Evolutionary conservation across 139 green algal genomes (phyloP).

Genomic region (Zygnema cylindricum): DNA sequence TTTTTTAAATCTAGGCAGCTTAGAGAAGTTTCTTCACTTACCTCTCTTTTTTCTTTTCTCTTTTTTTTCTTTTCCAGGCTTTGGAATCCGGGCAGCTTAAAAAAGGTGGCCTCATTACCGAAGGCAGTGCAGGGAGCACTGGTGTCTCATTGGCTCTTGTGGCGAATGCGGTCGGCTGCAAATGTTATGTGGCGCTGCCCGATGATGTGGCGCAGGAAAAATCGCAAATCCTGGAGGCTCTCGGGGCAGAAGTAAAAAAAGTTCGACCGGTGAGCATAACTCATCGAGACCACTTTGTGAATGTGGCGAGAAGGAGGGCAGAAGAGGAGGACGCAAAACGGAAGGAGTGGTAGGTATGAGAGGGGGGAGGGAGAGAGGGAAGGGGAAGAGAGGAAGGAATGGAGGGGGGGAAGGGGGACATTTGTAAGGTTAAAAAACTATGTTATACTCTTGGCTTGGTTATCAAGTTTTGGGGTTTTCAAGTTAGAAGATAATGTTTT

Average conservation of each 20-base stretch:
- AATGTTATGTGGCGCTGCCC: conserved; percentile 85
- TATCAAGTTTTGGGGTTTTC: too few relatives aligned
- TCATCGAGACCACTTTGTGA: conserved; percentile 92
- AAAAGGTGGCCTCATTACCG: conserved; percentile 78
- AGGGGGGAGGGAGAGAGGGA: too few relatives aligned
- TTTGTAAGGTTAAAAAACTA: not conserved
- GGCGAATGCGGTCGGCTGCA: conserved; percentile 73
- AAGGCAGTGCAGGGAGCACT: conserved; percentile 88
- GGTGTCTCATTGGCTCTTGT: conserved; percentile 89
- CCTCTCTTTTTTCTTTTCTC: not conserved
- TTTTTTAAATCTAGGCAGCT: too few relatives aligned
- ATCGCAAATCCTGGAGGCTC: conserved; percentile 70
- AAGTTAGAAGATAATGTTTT: too few relatives aligned
- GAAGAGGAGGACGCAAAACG: conserved; percentile 19
- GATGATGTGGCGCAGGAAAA: conserved; percentile 93
- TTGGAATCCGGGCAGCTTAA: conserved; percentile 49
- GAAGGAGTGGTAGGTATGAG: not conserved
- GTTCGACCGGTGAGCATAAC: conserved; percentile 92
- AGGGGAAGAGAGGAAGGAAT: not conserved
- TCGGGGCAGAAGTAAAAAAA: conserved; percentile 67
- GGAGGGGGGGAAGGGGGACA: not conserved
- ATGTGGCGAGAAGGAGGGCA: conserved; percentile 70
- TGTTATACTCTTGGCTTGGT: too few relatives aligned
- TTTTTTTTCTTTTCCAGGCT: not conserved
- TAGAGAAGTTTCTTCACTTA: too few relatives aligned